Evolutionary conservation across 805 yeast genomes (phyloP).

Genomic region (Danielia reshetovae): DNA sequence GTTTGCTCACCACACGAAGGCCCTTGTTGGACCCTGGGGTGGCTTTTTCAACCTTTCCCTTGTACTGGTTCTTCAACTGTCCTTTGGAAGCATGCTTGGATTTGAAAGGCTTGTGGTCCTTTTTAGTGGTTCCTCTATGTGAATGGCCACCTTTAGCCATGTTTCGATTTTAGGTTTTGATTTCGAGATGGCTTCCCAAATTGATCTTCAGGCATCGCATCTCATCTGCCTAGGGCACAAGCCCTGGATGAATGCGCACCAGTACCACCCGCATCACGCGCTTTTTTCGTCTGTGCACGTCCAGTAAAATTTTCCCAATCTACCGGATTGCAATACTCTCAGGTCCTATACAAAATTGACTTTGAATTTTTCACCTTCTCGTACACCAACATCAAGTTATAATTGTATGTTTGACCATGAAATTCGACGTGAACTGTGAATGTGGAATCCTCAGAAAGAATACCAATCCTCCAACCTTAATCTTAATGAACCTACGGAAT

Average conservation of each 20-base stretch:
- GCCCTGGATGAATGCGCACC: conserved; percentile 2
- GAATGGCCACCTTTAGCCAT: conserved; percentile 68
- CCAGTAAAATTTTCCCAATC: conserved; percentile 1
- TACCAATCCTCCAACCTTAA: no score
- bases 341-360: neutral
- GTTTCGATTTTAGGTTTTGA: neutral
- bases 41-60: conserved; percentile 84
- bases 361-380: conserved; percentile 3
- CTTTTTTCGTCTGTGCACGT: conserved; percentile 1
- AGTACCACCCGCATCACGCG: neutral
- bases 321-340: neutral
- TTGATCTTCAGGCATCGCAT: conserved; percentile 1
- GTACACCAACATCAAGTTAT: conserved; percentile 2
- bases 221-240: conserved; percentile 3
- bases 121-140: conserved; percentile 81
- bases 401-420: conserved; percentile 4
- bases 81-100: conserved; percentile 89
- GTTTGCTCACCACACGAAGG: conserved; percentile 37
- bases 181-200: conserved; percentile 2
- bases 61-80: conserved; percentile 69
- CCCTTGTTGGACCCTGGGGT: conserved; percentile 31
- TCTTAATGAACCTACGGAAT: no score
- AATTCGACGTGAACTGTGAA: no score
- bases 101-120: conserved; percentile 86
- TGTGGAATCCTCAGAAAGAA: no score